Base-by-base conservation (phyloP, 2,329 filamentous ascomycete species). In the Acrodontium crateriforme region DNA sequence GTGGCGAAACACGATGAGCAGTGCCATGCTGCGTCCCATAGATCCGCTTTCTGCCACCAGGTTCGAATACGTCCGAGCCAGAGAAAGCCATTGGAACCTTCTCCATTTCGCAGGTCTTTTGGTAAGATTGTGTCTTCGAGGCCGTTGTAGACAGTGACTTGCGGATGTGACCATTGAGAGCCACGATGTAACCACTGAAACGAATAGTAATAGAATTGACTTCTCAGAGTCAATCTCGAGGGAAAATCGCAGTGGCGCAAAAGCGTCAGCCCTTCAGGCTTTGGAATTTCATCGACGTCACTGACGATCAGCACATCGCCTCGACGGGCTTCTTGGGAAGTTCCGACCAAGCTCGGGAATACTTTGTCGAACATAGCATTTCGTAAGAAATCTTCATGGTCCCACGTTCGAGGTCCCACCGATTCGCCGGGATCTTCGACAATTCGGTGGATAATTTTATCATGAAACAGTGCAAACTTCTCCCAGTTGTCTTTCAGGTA, bases 1-100 rank as follows among this genome's bases (percentile, higher is more conserved):
- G 66, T 73, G 11, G 58, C 52, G 44, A 73, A 73, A 52, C 71
- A 75, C 30, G 58, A 67, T 27, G 65, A 71, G 55, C 71, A 76
- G 47, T 75, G 70, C 71, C 71, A 76, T 0, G 54, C 63, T 1
- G 67, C 65, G 39, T 69, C 62, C 40, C 47, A 47, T 18, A 72
- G 36, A 5, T 57, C 54, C 6, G 51, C 58, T 36, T 57, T 59
- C 35, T 69, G 60, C 26, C 39, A 40, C 45, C 44, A 49, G 26
- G 35, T 16, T 29, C 22, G 18, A 27, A 37, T 15, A 32, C 38
- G 14, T 29, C 33, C 18, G 22, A 35, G 16, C 24, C 30, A 29
- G 9, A 17, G 11, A 20, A 36, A 30, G 21, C 31, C 30, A 49
- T 18, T 50, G 49, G 4, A 56, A 25, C 3, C 58, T 57, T 24